Evolutionary conservation across 2,329 filamentous ascomycete genomes (phyloP).

Genomic region (Claviceps sp.): DNA sequence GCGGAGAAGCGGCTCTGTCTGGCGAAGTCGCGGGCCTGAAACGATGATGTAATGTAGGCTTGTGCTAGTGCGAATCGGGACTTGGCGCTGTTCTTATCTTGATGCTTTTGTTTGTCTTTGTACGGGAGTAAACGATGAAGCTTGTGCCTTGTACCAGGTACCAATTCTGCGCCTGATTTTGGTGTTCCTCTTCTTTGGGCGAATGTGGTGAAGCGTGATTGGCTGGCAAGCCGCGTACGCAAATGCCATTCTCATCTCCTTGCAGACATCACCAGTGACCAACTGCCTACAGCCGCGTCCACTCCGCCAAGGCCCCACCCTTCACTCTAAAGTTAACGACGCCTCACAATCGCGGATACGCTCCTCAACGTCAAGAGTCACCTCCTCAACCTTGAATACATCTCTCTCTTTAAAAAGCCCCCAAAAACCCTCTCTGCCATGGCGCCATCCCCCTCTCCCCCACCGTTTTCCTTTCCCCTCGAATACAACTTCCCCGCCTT

Average conservation of each 20-base stretch:
- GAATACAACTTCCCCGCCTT: constrained; percentile 71
- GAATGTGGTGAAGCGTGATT: not conserved
- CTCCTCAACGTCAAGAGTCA: no score
- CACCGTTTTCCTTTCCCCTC: constrained; percentile 33
- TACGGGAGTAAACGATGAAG: no score
- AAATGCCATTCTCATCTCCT: no score
- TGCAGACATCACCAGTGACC: no score
- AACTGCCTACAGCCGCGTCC: not conserved
- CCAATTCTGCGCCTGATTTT: no score
- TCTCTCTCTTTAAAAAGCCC: not conserved
- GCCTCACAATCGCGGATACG: not conserved
- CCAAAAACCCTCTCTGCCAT: not conserved
- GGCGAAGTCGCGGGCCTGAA: not conserved
- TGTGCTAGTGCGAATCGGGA: no score
- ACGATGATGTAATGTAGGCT: no score
- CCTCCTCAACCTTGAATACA: not conserved
- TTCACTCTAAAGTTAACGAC: not conserved
- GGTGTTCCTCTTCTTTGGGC: no score
- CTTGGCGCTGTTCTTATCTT: no score
- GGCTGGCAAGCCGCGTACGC: not conserved
- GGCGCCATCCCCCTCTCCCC: not conserved
- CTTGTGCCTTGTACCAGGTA: no score
- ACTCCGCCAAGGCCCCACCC: not conserved
- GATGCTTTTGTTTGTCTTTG: no score
- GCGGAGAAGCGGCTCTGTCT: constrained; percentile 1